Conservation (phyloP, 805 yeast species). For the Lipomyces sp. region DNA sequence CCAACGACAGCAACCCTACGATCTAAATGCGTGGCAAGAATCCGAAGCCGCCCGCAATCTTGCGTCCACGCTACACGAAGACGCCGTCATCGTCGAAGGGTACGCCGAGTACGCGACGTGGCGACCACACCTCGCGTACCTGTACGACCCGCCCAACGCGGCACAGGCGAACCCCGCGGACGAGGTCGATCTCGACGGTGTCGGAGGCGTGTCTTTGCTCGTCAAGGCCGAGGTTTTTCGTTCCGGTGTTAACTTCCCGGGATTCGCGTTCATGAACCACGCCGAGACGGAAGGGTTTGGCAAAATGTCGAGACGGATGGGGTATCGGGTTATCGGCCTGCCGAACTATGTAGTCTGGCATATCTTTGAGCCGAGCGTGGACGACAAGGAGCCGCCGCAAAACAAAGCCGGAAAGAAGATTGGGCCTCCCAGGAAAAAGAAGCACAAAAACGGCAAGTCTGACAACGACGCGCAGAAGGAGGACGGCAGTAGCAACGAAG, state of each 20-base stretch:
- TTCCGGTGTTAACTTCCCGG: constrained; percentile 91
- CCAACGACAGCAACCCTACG: constrained; percentile 82
- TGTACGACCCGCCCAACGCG: constrained; percentile 41
- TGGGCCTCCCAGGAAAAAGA: constrained; percentile 31
- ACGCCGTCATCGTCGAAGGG: constrained; percentile 96
- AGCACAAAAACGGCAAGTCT: no score
- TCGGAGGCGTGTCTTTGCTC: constrained; percentile 94
- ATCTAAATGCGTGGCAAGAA: constrained; percentile 95
- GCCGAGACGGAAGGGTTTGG: constrained; percentile 98
- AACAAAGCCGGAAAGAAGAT: constrained; percentile 7
- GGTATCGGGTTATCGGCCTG: constrained; percentile 78
- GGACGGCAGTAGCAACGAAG: no score
- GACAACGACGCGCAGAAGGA: no score
- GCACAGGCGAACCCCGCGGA: constrained; percentile 55
- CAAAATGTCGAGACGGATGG: constrained; percentile 67
- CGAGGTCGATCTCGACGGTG: constrained; percentile 91
- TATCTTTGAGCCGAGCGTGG: constrained; percentile 40
- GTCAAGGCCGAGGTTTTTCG: constrained; percentile 84
- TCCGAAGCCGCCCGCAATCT: constrained; percentile 60
- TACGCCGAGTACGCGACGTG: constrained; percentile 28
- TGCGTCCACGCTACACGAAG: constrained; percentile 66
- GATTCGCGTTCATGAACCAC: constrained; percentile 90
- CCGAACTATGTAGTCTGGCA: constrained; percentile 92
- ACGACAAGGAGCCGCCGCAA: constrained; percentile 20
- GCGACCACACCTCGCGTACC: constrained; percentile 27